Evolutionary conservation across 176 grass and related monocot species (phyloP).

Genomic region (Oryza coarctata): DNA sequence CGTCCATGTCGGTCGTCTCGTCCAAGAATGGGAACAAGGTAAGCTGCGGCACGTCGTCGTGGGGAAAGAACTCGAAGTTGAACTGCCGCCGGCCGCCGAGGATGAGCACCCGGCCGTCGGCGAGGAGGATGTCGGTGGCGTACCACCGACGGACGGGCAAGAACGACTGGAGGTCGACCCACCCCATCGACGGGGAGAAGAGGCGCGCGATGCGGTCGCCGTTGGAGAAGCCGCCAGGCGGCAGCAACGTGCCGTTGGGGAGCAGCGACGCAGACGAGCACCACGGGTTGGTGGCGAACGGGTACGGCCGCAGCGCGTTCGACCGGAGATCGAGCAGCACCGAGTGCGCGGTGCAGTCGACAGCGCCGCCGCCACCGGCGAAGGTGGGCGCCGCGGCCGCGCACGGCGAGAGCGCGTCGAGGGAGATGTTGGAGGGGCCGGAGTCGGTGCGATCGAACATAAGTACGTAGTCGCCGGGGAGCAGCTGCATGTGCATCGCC

Average conservation of each 20-base stretch:
- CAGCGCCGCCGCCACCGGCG: neutral
- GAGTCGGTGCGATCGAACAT: constrained; percentile 84
- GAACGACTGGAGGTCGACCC: constrained; percentile 49
- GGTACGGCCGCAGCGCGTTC: constrained; percentile 48
- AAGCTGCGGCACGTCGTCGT: neutral
- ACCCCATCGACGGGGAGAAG: constrained; percentile 58
- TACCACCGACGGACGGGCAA: constrained; percentile 63
- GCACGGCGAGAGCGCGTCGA: constrained; percentile 26
- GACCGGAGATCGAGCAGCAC: constrained; percentile 54
- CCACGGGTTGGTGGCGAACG: constrained; percentile 70
- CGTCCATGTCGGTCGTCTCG: constrained; percentile 58
- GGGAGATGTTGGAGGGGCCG: constrained; percentile 69
- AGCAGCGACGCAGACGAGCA: constrained; percentile 81
- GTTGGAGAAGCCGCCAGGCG: constrained; percentile 73
- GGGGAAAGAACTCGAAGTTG: constrained; percentile 81
- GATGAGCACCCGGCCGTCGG: constrained; percentile 66
- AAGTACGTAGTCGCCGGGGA: constrained; percentile 63
- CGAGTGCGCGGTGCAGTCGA: constrained; percentile 78
- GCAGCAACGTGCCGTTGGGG: constrained; percentile 76
- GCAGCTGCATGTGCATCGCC: constrained; percentile 93
- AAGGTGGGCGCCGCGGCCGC: neutral
- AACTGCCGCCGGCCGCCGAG: constrained; percentile 68
- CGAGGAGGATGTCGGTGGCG: constrained; percentile 65
- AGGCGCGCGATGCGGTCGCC: constrained; percentile 69
- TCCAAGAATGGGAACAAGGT: constrained; percentile 72